Conservation (phyloP, 2,329 filamentous ascomycete genomes). For the Alternaria infectoria region DNA sequence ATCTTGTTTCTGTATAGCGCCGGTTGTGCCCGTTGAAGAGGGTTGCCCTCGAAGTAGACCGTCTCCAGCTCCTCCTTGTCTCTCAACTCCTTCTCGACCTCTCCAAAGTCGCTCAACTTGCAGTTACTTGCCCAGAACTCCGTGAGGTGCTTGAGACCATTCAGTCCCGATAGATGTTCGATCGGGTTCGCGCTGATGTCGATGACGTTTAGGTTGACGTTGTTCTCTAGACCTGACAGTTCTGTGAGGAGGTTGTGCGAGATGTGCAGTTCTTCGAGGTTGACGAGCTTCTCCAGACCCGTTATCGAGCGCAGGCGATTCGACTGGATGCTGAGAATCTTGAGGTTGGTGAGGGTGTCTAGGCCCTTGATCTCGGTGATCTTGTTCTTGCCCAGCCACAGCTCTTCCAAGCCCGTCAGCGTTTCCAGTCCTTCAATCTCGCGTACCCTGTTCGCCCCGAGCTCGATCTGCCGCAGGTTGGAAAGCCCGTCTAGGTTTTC, state of each 20-base stretch:
- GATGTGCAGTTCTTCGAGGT: slow-evolving; percentile 92
- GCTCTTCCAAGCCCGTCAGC: slow-evolving; percentile 78
- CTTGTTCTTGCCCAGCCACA: slow-evolving; percentile 97
- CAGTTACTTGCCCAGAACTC: slow-evolving; percentile 97
- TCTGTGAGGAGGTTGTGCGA: slow-evolving; percentile 89
- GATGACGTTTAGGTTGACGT: slow-evolving; percentile 68
- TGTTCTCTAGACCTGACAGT: slow-evolving; percentile 68
- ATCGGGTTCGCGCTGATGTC: slow-evolving; percentile 92
- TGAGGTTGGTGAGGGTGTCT: slow-evolving; percentile 75
- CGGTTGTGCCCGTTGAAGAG: slow-evolving; percentile 78
- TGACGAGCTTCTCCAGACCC: slow-evolving; percentile 74
- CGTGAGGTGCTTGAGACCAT: slow-evolving; percentile 73
- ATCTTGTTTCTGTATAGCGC: slow-evolving; percentile 95
- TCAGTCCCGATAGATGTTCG: slow-evolving; percentile 73
- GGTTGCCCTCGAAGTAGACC: slow-evolving; percentile 96
- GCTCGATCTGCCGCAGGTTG: slow-evolving; percentile 81
- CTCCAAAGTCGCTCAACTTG: slow-evolving; percentile 76
- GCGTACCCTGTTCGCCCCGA: slow-evolving; percentile 90
- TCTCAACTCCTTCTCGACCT: slow-evolving; percentile 77
- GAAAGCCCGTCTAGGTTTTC: slow-evolving; percentile 79
- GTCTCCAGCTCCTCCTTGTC: slow-evolving; percentile 84
- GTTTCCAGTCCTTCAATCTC: slow-evolving; percentile 85
- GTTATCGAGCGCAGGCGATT: slow-evolving; percentile 84
- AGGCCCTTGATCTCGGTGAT: slow-evolving; percentile 83
- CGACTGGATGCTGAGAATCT: slow-evolving; percentile 91